These are phyloP conservation scores for Voacanga thouarsii DNA, from an alignment of 257 asterid species.

Conservation along the genomic window DNA sequence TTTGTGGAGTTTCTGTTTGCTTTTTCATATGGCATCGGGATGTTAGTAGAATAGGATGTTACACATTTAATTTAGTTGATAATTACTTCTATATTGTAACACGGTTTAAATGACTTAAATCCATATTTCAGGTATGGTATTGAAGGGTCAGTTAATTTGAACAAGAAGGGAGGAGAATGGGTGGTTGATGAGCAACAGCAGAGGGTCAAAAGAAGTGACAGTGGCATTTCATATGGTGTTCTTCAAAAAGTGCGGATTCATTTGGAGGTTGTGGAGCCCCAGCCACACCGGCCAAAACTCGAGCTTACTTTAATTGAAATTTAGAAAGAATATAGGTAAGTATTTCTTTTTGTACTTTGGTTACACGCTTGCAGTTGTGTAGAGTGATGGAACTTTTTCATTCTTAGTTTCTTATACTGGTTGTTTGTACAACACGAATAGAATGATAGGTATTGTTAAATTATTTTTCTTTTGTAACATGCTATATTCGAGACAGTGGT, in stretches of 20 bases:
- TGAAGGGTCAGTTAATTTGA: slow-evolving; percentile 87
- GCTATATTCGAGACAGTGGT: background rate
- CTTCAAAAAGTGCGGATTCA: slow-evolving; percentile 75
- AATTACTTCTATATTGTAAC: background rate
- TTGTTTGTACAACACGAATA: slow-evolving; percentile 1
- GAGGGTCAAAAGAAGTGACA: slow-evolving; percentile 52
- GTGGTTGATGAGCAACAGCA: slow-evolving; percentile 73
- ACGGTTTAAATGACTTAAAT: background rate
- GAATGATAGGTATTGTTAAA: background rate
- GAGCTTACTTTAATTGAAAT: slow-evolving; percentile 58
- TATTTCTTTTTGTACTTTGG: background rate
- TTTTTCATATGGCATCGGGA: background rate
- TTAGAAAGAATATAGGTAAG: background rate
- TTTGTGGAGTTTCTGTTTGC: background rate
- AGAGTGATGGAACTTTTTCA: background rate
- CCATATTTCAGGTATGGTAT: slow-evolving; percentile 73
- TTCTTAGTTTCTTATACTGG: background rate
- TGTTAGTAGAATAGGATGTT: background rate
- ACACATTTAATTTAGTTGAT: background rate
- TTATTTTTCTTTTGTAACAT: background rate
- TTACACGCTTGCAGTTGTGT: slow-evolving; percentile 3
- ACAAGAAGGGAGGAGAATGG: slow-evolving; percentile 77
- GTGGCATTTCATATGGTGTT: slow-evolving; percentile 59
- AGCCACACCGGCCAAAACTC: slow-evolving; percentile 96
- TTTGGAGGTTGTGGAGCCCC: slow-evolving; percentile 90